Base-by-base conservation (phyloP, 345 rosid species). In the Trapa incisa region DNA sequence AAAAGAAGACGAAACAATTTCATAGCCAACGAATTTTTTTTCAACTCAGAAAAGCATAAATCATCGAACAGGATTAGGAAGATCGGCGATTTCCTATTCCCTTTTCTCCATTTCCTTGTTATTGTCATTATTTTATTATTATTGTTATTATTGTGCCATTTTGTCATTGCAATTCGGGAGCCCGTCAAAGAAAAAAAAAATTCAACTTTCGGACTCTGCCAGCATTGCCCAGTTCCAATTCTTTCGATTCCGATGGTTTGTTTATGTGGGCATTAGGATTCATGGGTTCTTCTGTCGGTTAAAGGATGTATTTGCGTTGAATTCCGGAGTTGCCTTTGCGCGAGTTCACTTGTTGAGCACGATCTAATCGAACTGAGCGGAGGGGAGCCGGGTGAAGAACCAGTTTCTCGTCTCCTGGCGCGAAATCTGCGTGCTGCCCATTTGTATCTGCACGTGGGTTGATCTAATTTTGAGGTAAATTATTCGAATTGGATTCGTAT, bases 371-470 rank as follows among this genome's bases (percentile, higher is more conserved):
- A 2, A 32, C 35, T 58, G 63, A 58, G 60, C 60, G n/a, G 60
- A 0, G 60, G 57, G 57, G 35, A 1, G 29, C 58, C 6, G 9
- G 60, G 2, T 15, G n/a, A n/a, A 22, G 60, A 22, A n/a, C 22
- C 60, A 11, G 60, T 6, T n/a, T 22, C 33, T 54, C 60, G 60
- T 54, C 11, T 54, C 60, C 60, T 54, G 35, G 60, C 33, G 60
- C 60, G 60, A 54, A 41, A 54, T 54, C 60, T n/a, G 60, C 15
- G 63, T 15, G 63, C 37, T 58, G 37, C 63, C 63, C 63, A 58
- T 32, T 58, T 58, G 15, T 32, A 13, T 29, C 15, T 11, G 0
- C 36, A 37, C 4, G 13, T 29, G 4, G 38, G 63, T 32, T 9
- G 37, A 58, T 58, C 63, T 58, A 38, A 11, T 58, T 32, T 32